Evolutionary conservation across 106 monocot genomes (phyloP), one percentile per base, ranked within the genome.

Genomic region (Dactylorhiza incarnata): DNA sequence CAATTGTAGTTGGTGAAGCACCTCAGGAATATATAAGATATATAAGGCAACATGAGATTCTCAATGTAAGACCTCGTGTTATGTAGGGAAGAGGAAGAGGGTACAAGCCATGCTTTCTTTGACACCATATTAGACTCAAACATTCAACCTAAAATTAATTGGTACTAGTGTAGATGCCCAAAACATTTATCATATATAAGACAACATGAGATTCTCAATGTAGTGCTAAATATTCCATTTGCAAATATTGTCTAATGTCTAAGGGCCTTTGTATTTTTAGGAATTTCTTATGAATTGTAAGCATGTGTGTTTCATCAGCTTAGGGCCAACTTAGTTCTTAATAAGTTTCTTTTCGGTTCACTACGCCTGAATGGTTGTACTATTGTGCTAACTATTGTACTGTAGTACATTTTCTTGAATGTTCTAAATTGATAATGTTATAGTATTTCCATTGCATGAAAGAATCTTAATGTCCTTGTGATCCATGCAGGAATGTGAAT

Each of bases 401-500:
- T 13, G 12, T 69, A 6, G 45, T 45, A 45, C 17, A 9, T 69
- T 65, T 65, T 29, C 29, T 69, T 69, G 15, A 45, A 13, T 69
- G 17, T 69, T 44, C 4, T 16, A 69, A 16, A 7, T 29, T 69
- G 69, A 17, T 17, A 43, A 37, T 67, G 67, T 43, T 67, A 15
- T 62, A 67, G 67, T 26, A 62, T 26, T 16, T 25, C 6, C 6
- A 4, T 72, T 45, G 29, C 49, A 15, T 49, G 20, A n/a, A 47
- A 49, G n/a, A 72, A 72, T 19, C 44, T 20, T 72, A 44, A 49
- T 16, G 13, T 72, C 14, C 20, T 72, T 72, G 15, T 43, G 17
- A 69, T 69, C 17, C 55, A 65, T 81, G 55, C 85, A 95, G 95
- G 95, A 95, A 79, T 95, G 95, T 82, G 90, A 95, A 77, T 88